A percentile compares a stretch with the other conserved stretches of the same genome.
Evolutionary conservation across 345 rosid genomes (phyloP).

Genomic region (Triadica sebifera): DNA sequence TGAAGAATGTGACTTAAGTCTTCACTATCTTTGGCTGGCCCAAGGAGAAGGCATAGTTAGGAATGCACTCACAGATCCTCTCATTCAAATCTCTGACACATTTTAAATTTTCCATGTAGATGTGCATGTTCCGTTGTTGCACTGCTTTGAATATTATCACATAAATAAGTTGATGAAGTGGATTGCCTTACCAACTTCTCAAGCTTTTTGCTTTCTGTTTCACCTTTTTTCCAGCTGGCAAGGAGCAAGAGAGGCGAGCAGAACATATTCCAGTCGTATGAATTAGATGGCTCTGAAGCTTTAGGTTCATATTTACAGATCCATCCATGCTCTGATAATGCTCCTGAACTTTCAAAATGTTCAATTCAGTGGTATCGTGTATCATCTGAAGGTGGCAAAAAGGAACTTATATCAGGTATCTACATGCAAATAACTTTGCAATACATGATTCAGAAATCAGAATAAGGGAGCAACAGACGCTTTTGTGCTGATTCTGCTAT

Average conservation of each 20-base stretch:
- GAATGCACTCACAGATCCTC: background rate
- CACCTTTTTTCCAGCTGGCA: slow-evolving; percentile 48
- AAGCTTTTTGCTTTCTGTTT: slow-evolving; percentile 15
- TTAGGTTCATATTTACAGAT: slow-evolving; percentile 77
- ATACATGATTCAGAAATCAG: background rate
- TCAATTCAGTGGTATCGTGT: slow-evolving; percentile 83
- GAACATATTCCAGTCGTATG: slow-evolving; percentile 49
- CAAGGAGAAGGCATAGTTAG: background rate
- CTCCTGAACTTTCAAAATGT: slow-evolving; percentile 71
- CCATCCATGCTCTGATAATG: slow-evolving; percentile 57
- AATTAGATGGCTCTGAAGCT: slow-evolving; percentile 80
- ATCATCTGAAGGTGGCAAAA: slow-evolving; percentile 68
- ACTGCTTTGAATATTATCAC: background rate
- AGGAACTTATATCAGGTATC: slow-evolving; percentile 84
- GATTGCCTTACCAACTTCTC: slow-evolving; percentile 10
- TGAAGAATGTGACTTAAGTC: background rate
- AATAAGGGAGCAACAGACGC: background rate
- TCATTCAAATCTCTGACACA: background rate
- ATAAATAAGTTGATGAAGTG: background rate
- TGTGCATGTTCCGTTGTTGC: background rate
- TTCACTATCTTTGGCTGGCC: background rate
- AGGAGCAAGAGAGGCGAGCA: slow-evolving; percentile 59
- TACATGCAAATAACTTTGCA: background rate
- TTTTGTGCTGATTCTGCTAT: background rate
- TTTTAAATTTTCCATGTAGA: background rate